These are phyloP conservation scores for Yamadazyma spencermartinsiae DNA, from an alignment of 1,139 yeast species.

Conservation along the genomic window DNA sequence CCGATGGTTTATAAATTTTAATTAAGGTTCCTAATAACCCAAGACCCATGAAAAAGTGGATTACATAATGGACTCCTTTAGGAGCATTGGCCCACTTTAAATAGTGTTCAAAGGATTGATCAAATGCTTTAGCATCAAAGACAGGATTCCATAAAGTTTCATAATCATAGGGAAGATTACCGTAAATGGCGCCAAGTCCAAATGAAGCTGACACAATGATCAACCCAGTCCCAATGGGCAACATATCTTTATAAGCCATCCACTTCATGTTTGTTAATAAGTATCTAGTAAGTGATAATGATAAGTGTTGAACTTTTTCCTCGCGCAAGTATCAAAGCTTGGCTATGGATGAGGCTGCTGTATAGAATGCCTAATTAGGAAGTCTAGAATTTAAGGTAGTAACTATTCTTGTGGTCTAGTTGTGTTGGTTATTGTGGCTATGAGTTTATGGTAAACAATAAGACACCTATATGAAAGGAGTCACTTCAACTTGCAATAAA, in stretches of 20 bases:
- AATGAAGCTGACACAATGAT: constrained; percentile 61
- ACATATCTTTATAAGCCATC: constrained; percentile 44
- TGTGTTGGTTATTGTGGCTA: no score
- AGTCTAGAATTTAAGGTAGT: no score
- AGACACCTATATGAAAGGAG: no score
- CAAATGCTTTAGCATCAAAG: constrained; percentile 55
- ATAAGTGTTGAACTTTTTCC: background rate
- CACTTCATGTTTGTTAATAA: constrained; percentile 14
- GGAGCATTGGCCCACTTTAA: constrained; percentile 70
- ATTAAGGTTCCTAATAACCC: constrained; percentile 75
- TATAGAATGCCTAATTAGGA: background rate
- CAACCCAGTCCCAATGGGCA: constrained; percentile 51
- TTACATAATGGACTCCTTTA: constrained; percentile 53
- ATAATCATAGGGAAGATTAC: constrained; percentile 82
- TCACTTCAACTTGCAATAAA: no score
- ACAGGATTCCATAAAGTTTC: constrained; percentile 66
- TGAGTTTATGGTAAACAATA: no score
- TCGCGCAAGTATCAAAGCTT: background rate
- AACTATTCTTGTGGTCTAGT: no score
- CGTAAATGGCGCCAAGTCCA: constrained; percentile 74
- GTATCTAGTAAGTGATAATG: no score
- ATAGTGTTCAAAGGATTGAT: constrained; percentile 70
- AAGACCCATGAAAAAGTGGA: constrained; percentile 57
- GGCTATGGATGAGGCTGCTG: no score
- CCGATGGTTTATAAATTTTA: constrained; percentile 82